Base-by-base conservation (phyloP, 371 early-diverging fungal genomes). In the Funneliformis caledonium region DNA sequence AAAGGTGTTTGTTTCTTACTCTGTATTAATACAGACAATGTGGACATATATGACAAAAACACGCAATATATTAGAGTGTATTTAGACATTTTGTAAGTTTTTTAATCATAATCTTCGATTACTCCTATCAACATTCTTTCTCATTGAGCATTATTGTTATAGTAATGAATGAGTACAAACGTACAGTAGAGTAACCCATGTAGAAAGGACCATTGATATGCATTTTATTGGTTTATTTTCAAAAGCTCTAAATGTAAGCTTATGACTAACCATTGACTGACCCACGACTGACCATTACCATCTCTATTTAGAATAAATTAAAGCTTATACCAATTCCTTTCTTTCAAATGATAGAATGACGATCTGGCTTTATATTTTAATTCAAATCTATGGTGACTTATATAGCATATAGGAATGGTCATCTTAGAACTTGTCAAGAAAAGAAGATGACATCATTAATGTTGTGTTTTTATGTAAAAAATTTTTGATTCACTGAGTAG, bases 401-500 rank as follows among this genome's bases (percentile, higher is more conserved):
- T 80, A 80, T 72, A 59, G 62, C 12, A 69, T 80, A 12, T 80
- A 45, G 26, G 72, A 80, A 72, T 80, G 72, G 80, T 70, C 80
- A 7, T 72, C 80, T 12, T 16, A 80, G 9, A 43, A 72, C 37
- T 62, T 80, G 37, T 72, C 72, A 31, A 59, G 6, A 70, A 59
- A 80, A 61, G 62, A 80, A 33, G 60, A 19, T 16, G 56, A 80
- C 22, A 43, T 42, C 19, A 50, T 72, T 37, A 61, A 8, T n/a
- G 72, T 22, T 42, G 50, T 80, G 14, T n/a, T 80, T 48, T 43
- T 80, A 11, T 80, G 72, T 61, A 80, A 72, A 47, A 68, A 62
- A 72, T 80, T 80, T 80, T 62, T 78, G 59, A 80, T 69, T 43
- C 72, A 80, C 73, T 6, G 72, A 72, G 72, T 80, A 80, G 11